Percentiles rank a stretch among this genome's conserved stretches.
Conservation (phyloP, 768 basidiomycete genomes). For the Leucocoprinus birnbaumii region DNA sequence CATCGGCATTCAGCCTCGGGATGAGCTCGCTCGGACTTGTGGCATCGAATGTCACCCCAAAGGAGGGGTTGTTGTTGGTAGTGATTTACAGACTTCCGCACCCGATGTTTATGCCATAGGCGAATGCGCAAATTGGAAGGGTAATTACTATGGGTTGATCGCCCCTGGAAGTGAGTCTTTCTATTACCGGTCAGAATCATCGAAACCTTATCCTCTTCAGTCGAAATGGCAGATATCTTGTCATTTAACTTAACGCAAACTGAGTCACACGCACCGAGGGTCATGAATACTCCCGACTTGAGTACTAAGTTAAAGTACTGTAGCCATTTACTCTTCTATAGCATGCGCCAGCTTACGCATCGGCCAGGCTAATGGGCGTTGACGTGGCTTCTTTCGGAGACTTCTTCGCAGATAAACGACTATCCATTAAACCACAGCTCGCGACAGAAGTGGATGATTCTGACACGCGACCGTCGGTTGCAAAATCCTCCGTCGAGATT, state of each 20-base stretch:
- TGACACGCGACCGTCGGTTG: neutral
- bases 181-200: neutral
- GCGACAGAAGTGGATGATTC: neutral
- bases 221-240: conserved; percentile 75
- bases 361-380: conserved; percentile 30
- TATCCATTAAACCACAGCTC: conserved; percentile 18
- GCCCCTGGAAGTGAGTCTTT: conserved; percentile 53
- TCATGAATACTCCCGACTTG: conserved; percentile 59
- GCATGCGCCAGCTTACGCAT: neutral
- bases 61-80: conserved; percentile 59
- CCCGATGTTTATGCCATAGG: conserved; percentile 70
- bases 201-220: conserved; percentile 16
- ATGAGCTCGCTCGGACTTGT: conserved; percentile 54
- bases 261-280: conserved; percentile 25
- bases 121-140: conserved; percentile 70
- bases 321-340: neutral
- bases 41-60: conserved; percentile 47
- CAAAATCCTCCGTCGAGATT: neutral
- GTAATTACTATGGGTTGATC: conserved; percentile 70
- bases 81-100: conserved; percentile 53
- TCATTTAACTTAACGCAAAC: conserved; percentile 69
- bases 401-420: conserved; percentile 58
- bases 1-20: conserved; percentile 69
- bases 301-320: conserved; percentile 61
- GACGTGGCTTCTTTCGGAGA: conserved; percentile 71